Base-by-base conservation (phyloP, 2,329 filamentous ascomycete genomes). In the Clathrospora elynae region DNA sequence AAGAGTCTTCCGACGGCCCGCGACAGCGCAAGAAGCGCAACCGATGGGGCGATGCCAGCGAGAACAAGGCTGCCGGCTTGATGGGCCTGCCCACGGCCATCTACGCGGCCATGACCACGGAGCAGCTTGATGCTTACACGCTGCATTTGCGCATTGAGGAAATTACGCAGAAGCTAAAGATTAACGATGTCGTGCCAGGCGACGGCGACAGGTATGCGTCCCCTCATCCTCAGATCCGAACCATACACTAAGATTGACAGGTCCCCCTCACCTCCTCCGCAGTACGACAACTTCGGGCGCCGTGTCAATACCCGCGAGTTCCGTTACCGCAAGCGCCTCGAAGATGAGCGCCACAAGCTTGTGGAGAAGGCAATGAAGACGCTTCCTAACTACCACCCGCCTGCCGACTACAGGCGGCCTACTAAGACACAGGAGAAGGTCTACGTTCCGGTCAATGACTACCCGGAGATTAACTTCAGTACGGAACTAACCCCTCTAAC, bases 401-500 rank as follows among this genome's bases (percentile, higher is more conserved):
- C 93, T 46, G 89, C 92, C 81, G 93, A 99, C 73, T 99, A 99
- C 75, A 90, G 93, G 73, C 89, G 93, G 66, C 93, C 93, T 52
- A 97, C 92, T 73, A 99, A 99, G 87, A 99, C 93, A 71, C 93
- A 99, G 77, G 93, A 99, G 82, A 99, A 99, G 82, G 95, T 99
- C 87, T 99, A 99, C 73, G 93, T 99, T 74, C 93, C 93, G 73
- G 93, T 99, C 79, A 99, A 99, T 84, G 93, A 99, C 76, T 99
- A 99, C 75, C 93, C 93, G 81, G 93, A 99, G 76, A 97, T 99
- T 86, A 99, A 99, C 87, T 99, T 99, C 90, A 99, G 93, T 99
- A 96, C 92, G 92, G 92, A 93, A 91, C 86, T 91, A 96, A 96
- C 96, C 90, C 90, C 90, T 90, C 84, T 67, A 66, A 66, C 66